phyloP scores from a whole-genome alignment of 2,329 filamentous ascomycete species.

The Cytospora paraplurivora region DNA sequence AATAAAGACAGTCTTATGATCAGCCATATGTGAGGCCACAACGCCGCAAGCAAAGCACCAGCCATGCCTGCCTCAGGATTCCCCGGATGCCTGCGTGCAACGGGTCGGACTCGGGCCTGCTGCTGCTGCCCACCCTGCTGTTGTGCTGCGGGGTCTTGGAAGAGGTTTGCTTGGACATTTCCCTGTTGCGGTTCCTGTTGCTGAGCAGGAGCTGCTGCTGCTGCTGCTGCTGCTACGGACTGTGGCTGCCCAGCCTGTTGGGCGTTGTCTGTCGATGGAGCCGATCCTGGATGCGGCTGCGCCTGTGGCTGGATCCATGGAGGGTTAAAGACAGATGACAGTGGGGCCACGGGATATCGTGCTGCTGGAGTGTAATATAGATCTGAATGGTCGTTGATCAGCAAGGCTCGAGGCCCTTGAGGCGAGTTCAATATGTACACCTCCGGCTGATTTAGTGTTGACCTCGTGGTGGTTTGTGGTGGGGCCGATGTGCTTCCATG shows the following conservation, averaged over 20 bases:
- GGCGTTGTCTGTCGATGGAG: slow-evolving; percentile 15
- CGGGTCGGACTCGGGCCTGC: slow-evolving; percentile 17
- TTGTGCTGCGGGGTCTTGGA: slow-evolving; percentile 18
- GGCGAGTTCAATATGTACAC: slow-evolving; percentile 65
- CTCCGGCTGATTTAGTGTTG: slow-evolving; percentile 43
- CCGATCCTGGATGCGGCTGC: slow-evolving; percentile 35
- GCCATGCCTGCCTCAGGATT: slow-evolving; percentile 40
- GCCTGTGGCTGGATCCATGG: slow-evolving; percentile 32
- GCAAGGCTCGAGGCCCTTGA: slow-evolving; percentile 58
- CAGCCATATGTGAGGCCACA: slow-evolving; percentile 67
- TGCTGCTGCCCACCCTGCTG: slow-evolving; percentile 12
- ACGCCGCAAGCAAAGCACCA: slow-evolving; percentile 43
- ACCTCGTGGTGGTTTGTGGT: slow-evolving; percentile 30
- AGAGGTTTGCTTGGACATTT: slow-evolving; percentile 20
- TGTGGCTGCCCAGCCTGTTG: slow-evolving; percentile 31
- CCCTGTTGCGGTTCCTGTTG: slow-evolving; percentile 24
- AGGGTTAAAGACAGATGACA: slow-evolving; percentile 26
- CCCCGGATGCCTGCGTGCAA: slow-evolving; percentile 38
- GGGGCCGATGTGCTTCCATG: slow-evolving; percentile 35
- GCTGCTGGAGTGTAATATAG: slow-evolving; percentile 49
- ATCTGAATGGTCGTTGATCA: slow-evolving; percentile 55
- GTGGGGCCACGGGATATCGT: neutral
- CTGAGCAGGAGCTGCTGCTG: neutral
- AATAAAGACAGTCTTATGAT: slow-evolving; percentile 59
- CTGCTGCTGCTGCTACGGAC: slow-evolving; percentile 2